Percentiles rank a stretch among this genome's conserved stretches.
Evolutionary conservation across 2,329 filamentous ascomycete species (phyloP).

Genomic region (Blastomyces gilchristii): DNA sequence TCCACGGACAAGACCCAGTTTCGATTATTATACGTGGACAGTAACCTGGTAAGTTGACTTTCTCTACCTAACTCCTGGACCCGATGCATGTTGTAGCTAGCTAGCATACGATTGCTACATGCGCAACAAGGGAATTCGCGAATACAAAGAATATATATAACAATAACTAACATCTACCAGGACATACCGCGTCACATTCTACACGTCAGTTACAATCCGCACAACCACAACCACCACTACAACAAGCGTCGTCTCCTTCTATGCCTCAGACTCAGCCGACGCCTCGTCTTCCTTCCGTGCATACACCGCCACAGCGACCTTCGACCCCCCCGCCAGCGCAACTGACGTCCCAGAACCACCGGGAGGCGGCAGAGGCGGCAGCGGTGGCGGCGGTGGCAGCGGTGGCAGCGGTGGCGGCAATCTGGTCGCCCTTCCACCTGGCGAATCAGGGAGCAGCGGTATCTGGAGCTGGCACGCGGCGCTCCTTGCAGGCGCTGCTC

Average conservation of each 20-base stretch:
- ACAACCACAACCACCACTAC: neutral
- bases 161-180: neutral
- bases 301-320: constrained; percentile 1
- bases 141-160: neutral
- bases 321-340: neutral
- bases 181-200: constrained; percentile 1
- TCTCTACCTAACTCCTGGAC: neutral
- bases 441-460: neutral
- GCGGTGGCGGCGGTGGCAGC: neutral
- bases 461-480: neutral
- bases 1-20: neutral
- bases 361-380: neutral
- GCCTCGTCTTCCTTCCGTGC: neutral
- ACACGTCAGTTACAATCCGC: neutral
- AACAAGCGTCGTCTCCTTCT: constrained; percentile 1
- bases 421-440: neutral
- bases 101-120: neutral
- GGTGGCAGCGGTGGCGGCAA: neutral
- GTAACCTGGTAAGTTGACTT: constrained; percentile 1
- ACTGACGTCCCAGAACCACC: neutral
- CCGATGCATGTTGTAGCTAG: neutral
- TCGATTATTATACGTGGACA: constrained; percentile 2
- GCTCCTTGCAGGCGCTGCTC: neutral
- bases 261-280: neutral
- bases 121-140: neutral